A percentile compares a stretch with the other conserved stretches of the same genome.
phyloP scores from a whole-genome alignment of 2,329 filamentous ascomycete genomes.

The Anthostomella pinea region DNA sequence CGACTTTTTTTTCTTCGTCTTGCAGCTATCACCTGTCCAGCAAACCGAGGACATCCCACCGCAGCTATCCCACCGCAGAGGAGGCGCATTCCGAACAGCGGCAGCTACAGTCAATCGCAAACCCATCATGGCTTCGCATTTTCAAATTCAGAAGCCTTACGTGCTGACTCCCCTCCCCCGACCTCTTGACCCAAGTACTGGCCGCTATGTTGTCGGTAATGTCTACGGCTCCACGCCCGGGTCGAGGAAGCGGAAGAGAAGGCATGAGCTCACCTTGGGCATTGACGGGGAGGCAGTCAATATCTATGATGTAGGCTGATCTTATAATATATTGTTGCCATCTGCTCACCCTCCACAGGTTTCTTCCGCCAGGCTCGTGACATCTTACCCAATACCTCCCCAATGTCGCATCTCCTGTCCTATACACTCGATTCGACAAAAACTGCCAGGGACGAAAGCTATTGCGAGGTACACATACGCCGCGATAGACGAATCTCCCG shows the following conservation, averaged over 20 bases:
- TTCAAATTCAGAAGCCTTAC: slow-evolving; percentile 63
- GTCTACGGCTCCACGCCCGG: slow-evolving; percentile 58
- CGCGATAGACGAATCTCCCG: slow-evolving; percentile 48
- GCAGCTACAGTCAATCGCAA: neutral
- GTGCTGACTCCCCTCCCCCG: slow-evolving; percentile 58
- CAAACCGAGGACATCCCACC: no score
- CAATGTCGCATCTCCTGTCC: slow-evolving; percentile 63
- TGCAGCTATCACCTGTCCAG: neutral
- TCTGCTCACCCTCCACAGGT: slow-evolving; percentile 41
- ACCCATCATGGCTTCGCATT: slow-evolving; percentile 52
- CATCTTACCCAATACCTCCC: slow-evolving; percentile 65
- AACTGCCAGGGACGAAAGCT: slow-evolving; percentile 45
- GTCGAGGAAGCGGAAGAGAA: slow-evolving; percentile 60
- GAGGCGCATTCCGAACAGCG: slow-evolving; percentile 1
- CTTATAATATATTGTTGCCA: slow-evolving; percentile 6
- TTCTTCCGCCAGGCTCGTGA: slow-evolving; percentile 58
- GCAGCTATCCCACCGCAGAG: no score
- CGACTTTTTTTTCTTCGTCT: neutral
- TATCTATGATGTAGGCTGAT: slow-evolving; percentile 53
- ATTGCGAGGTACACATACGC: slow-evolving; percentile 60
- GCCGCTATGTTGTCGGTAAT: slow-evolving; percentile 56
- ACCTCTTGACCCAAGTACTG: slow-evolving; percentile 50
- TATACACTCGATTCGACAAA: slow-evolving; percentile 55
- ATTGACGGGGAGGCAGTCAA: slow-evolving; percentile 64
- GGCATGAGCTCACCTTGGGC: slow-evolving; percentile 61